Evolutionary conservation across 306 rosid genomes (phyloP).

Genomic region (Citrullus colocynthis): DNA sequence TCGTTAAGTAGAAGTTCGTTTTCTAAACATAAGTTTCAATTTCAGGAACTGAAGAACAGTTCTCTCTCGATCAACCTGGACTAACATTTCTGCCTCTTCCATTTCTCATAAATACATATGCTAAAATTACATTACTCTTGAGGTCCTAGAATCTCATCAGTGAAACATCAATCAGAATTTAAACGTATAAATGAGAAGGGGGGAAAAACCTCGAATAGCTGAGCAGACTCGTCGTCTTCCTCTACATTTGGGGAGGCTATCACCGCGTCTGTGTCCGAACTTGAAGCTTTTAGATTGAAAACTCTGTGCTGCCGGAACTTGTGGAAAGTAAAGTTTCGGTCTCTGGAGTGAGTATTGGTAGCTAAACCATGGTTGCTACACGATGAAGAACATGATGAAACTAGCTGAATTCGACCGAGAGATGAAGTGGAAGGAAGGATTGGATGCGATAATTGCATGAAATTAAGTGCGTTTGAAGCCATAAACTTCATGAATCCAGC

Average conservation of each 20-base stretch:
- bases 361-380: conserved; percentile 15
- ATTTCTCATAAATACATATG: background rate
- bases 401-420: conserved; percentile 12
- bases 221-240: conserved; percentile 51
- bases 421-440: conserved; percentile 26
- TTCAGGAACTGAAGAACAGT: background rate
- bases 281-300: conserved; percentile 18
- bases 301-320: conserved; percentile 22
- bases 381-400: conserved; percentile 13
- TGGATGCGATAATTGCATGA: conserved; percentile 34
- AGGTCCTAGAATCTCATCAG: background rate
- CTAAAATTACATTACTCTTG: background rate
- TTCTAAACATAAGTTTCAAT: background rate
- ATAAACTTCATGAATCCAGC: conserved; percentile 41
- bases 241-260: conserved; percentile 13
- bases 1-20: background rate
- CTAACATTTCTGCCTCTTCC: background rate
- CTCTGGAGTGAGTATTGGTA: conserved; percentile 9
- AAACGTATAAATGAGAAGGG: background rate
- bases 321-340: background rate
- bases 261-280: conserved; percentile 29
- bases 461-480: conserved; percentile 18
- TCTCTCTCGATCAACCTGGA: background rate
- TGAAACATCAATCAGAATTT: background rate
- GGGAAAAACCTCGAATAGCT: conserved; percentile 54